Percentiles rank a stretch among this genome's conserved stretches.
Conservation (phyloP, 208 protist species). For the Crithidia sp. region DNA sequence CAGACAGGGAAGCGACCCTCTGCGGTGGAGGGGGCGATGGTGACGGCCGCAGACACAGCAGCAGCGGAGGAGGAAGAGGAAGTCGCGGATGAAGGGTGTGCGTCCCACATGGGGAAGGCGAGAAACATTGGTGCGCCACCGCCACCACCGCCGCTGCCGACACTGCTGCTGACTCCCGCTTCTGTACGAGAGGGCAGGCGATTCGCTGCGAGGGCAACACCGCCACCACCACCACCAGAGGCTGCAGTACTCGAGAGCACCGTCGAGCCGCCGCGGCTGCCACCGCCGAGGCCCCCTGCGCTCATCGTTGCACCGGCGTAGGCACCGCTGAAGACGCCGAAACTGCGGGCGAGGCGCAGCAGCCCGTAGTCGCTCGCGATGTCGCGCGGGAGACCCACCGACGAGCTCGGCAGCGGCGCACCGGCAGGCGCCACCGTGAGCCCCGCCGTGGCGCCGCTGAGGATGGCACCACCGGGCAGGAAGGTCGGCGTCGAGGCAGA, state of each 20-base stretch:
- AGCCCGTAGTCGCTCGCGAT: slow-evolving; percentile 27
- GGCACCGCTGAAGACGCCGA: slow-evolving; percentile 26
- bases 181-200: too few species aligned
- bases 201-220: too few species aligned
- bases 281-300: background rate
- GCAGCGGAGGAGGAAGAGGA: background rate
- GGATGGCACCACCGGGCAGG: slow-evolving; percentile 1
- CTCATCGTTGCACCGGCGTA: slow-evolving; percentile 1
- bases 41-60: slow-evolving; percentile 11
- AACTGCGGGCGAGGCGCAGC: slow-evolving; percentile 24
- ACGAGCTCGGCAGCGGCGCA: background rate
- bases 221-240: too few species aligned
- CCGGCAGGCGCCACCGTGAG: background rate
- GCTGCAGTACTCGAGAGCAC: too few species aligned
- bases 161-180: background rate
- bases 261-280: background rate
- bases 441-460: background rate
- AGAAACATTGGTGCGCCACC: slow-evolving; percentile 30
- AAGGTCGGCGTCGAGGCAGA: slow-evolving; percentile 3
- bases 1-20: slow-evolving; percentile 35
- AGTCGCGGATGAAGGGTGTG: background rate
- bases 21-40: slow-evolving; percentile 19
- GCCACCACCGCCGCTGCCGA: background rate
- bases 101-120: slow-evolving; percentile 33
- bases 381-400: slow-evolving; percentile 10